Evolutionary conservation across 768 basidiomycete genomes (phyloP).

Genomic region (Rossbeevera mucosa): DNA sequence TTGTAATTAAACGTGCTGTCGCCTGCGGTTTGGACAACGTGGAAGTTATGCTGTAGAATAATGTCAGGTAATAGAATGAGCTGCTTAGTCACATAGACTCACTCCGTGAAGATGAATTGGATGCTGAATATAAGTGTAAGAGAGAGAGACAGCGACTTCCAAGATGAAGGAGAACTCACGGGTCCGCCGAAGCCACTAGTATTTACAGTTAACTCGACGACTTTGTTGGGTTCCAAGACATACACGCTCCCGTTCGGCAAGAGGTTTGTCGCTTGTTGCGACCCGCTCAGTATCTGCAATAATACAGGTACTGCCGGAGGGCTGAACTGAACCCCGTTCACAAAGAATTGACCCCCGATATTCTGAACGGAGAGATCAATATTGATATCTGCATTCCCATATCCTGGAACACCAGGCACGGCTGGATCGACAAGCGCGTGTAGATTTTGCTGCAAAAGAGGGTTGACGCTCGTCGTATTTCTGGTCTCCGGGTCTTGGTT

Average conservation of each 20-base stretch:
- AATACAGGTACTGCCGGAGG: conserved; percentile 39
- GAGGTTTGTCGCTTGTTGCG: conserved; percentile 27
- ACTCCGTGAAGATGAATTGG: conserved; percentile 30
- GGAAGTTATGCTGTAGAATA: conserved; percentile 30
- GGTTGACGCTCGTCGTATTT: conserved; percentile 19
- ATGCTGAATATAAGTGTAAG: conserved; percentile 16
- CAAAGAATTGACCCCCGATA: conserved; percentile 3
- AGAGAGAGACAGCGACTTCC: background rate
- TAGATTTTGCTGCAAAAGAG: conserved; percentile 31
- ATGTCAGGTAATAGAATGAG: background rate
- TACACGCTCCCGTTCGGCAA: conserved; percentile 25
- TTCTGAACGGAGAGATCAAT: conserved; percentile 20
- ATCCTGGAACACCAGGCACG: conserved; percentile 36
- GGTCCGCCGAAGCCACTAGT: conserved; percentile 10
- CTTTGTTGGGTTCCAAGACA: conserved; percentile 24
- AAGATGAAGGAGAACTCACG: conserved; percentile 15
- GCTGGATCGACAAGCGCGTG: conserved; percentile 23
- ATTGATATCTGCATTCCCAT: conserved; percentile 40
- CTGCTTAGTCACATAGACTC: background rate
- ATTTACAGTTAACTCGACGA: conserved; percentile 24
- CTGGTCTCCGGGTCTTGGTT: conserved; percentile 36
- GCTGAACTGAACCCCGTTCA: conserved; percentile 15
- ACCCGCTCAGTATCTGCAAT: conserved; percentile 42
- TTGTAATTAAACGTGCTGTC: conserved; percentile 28
- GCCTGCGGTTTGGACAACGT: conserved; percentile 33